A percentile compares a stretch with the other conserved stretches of the same genome.
phyloP scores from a whole-genome alignment of 2,329 filamentous ascomycete species.

The Gyromitra esculenta region DNA sequence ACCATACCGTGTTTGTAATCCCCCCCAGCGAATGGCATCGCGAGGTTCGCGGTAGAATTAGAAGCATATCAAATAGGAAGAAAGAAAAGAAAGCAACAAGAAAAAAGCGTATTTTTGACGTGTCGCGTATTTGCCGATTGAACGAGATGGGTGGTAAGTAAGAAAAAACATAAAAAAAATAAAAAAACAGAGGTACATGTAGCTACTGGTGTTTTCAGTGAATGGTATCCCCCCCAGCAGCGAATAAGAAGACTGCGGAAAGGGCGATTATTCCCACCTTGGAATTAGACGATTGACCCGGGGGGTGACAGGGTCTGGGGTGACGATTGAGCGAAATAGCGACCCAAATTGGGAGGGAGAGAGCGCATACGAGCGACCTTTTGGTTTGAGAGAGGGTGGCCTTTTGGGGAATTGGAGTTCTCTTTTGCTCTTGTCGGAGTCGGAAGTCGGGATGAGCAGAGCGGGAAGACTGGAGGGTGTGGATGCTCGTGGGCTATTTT shows the following conservation, averaged over 20 bases:
- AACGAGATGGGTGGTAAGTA: background rate
- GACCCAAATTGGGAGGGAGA: constrained; percentile 25
- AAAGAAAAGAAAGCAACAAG: background rate
- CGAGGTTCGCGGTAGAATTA: constrained; percentile 21
- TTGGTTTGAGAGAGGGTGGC: constrained; percentile 34
- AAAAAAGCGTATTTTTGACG: constrained; percentile 24
- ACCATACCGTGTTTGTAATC: constrained; percentile 36
- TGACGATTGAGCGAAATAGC: constrained; percentile 27
- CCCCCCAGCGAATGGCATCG: constrained; percentile 16
- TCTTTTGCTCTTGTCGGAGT: constrained; percentile 28
- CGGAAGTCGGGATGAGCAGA: constrained; percentile 29
- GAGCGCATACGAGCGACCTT: constrained; percentile 21
- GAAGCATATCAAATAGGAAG: constrained; percentile 46
- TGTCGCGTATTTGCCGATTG: constrained; percentile 46
- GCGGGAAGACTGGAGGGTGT: constrained; percentile 22
- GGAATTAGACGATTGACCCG: constrained; percentile 25
- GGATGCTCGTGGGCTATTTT: background rate
- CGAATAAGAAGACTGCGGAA: background rate
- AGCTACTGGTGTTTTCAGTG: constrained; percentile 21
- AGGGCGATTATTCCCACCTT: constrained; percentile 25
- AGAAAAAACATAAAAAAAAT: constrained; percentile 2
- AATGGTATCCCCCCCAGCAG: constrained; percentile 2
- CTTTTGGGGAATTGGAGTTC: constrained; percentile 40
- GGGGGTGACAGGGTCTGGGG: background rate
- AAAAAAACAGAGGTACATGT: background rate